A percentile compares a stretch with the other conserved stretches of the same genome.
Conservation (phyloP, 805 yeast genomes). For the Allodekkera sacchari region DNA sequence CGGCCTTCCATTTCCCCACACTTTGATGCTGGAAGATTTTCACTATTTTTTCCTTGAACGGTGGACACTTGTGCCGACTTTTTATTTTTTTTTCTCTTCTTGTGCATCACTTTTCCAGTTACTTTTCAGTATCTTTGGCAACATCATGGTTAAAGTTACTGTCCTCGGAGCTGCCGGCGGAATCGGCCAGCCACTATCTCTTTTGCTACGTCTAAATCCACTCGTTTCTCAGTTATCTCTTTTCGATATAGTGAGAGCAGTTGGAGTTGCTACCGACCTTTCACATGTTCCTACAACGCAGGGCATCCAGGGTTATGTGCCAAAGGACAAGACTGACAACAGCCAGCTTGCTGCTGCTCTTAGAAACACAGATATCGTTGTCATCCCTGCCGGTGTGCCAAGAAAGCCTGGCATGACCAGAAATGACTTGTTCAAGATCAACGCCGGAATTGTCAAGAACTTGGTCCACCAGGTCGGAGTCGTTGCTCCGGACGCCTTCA, state of each 20-base stretch:
- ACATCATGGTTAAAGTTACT: slow-evolving; percentile 45
- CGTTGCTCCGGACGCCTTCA: slow-evolving; percentile 41
- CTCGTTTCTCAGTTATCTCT: slow-evolving; percentile 61
- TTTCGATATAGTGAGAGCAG: slow-evolving; percentile 76
- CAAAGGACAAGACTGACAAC: slow-evolving; percentile 20
- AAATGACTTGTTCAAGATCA: slow-evolving; percentile 53
- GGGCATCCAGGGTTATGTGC: slow-evolving; percentile 17
- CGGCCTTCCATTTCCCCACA: too few relatives aligned
- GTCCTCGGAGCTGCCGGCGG: slow-evolving; percentile 93
- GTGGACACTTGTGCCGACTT: background rate
- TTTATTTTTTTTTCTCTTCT: background rate
- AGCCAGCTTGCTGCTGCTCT: slow-evolving; percentile 35
- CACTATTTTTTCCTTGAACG: too few relatives aligned
- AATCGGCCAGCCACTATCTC: slow-evolving; percentile 87
- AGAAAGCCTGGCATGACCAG: slow-evolving; percentile 63
- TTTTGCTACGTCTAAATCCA: slow-evolving; percentile 64
- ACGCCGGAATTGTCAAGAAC: slow-evolving; percentile 44
- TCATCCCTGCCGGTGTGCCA: slow-evolving; percentile 58
- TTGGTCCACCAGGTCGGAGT: slow-evolving; percentile 45
- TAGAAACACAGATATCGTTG: slow-evolving; percentile 39
- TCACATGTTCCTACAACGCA: slow-evolving; percentile 54
- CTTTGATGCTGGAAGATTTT: too few relatives aligned
- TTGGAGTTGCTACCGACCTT: slow-evolving; percentile 86
- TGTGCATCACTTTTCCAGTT: background rate
- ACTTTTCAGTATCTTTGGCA: background rate